These are phyloP conservation scores for Cercophora scortea DNA, from an alignment of 495 filamentous ascomycete species.

Conservation along the genomic window DNA sequence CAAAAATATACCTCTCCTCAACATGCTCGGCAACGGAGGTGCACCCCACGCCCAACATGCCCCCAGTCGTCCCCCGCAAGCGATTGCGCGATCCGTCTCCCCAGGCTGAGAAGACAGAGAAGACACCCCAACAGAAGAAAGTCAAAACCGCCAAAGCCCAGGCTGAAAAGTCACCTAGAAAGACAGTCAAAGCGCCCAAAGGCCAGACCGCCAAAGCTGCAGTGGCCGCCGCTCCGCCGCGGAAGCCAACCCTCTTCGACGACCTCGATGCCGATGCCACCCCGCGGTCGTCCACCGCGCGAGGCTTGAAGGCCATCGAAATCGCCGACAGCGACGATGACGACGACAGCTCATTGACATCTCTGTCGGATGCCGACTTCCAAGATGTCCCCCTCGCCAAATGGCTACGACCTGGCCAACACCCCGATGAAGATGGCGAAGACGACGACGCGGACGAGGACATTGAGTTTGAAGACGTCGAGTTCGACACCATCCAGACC, in stretches of 20 bases:
- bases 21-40: neutral
- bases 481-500: slow-evolving; percentile 19
- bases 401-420: slow-evolving; percentile 12
- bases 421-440: slow-evolving; percentile 22
- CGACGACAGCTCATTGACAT: slow-evolving; percentile 46
- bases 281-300: slow-evolving; percentile 42
- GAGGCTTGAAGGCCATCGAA: slow-evolving; percentile 35
- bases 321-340: slow-evolving; percentile 51
- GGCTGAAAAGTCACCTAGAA: neutral
- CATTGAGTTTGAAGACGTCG: slow-evolving; percentile 84
- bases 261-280: slow-evolving; percentile 51
- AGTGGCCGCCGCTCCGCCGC: slow-evolving; percentile 15
- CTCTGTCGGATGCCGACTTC: slow-evolving; percentile 61
- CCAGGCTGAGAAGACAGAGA: slow-evolving; percentile 1
- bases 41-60: slow-evolving; percentile 21
- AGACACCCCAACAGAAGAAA: slow-evolving; percentile 5
- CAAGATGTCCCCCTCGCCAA: slow-evolving; percentile 45
- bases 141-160: too few relatives aligned
- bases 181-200: slow-evolving; percentile 1
- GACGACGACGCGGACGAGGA: slow-evolving; percentile 60
- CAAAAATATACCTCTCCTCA: too few relatives aligned
- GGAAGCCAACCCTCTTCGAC: slow-evolving; percentile 58
- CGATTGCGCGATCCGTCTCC: slow-evolving; percentile 30
- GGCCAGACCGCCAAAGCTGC: slow-evolving; percentile 6
- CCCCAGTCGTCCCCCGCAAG: slow-evolving; percentile 40